A percentile compares a stretch with the other conserved stretches of the same genome.
These are phyloP conservation scores for Aspergillus proliferans DNA, from an alignment of 2,329 filamentous ascomycete species.

Conservation along the genomic window DNA sequence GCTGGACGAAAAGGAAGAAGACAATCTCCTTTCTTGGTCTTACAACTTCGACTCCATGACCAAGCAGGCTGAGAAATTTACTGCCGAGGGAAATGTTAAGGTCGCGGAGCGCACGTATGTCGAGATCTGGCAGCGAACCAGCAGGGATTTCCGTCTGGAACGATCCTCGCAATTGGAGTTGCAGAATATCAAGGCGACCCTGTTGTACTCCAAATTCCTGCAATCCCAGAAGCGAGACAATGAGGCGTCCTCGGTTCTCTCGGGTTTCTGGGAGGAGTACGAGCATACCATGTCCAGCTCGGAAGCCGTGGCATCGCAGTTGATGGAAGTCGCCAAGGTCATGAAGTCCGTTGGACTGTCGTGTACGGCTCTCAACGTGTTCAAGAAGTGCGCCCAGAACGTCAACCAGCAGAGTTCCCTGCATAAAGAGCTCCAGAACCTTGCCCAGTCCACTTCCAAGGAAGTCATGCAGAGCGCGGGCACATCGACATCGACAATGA, in stretches of 20 bases:
- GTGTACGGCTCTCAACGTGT: conserved; percentile 42
- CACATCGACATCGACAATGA: conserved; percentile 31
- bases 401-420: conserved; percentile 24
- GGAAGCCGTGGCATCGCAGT: conserved; percentile 32
- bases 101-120: conserved; percentile 45
- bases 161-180: conserved; percentile 43
- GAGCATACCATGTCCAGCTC: conserved; percentile 37
- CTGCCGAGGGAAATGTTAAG: conserved; percentile 24
- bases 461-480: conserved; percentile 36
- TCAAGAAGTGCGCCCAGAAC: conserved; percentile 37
- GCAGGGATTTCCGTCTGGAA: conserved; percentile 39
- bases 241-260: conserved; percentile 43
- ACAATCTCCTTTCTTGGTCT: conserved; percentile 28
- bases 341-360: conserved; percentile 44
- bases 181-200: conserved; percentile 42
- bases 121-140: conserved; percentile 48
- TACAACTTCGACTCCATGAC: conserved; percentile 34
- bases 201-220: conserved; percentile 45
- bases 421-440: conserved; percentile 41
- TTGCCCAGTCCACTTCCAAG: conserved; percentile 38
- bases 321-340: conserved; percentile 38
- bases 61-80: conserved; percentile 33
- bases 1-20: conserved; percentile 36
- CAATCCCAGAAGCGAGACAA: conserved; percentile 39
- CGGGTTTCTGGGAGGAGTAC: conserved; percentile 46